A percentile compares a stretch with the other conserved stretches of the same genome.
Conservation (phyloP, 176 grass and related monocot genomes). For the Raddia guianensis region DNA sequence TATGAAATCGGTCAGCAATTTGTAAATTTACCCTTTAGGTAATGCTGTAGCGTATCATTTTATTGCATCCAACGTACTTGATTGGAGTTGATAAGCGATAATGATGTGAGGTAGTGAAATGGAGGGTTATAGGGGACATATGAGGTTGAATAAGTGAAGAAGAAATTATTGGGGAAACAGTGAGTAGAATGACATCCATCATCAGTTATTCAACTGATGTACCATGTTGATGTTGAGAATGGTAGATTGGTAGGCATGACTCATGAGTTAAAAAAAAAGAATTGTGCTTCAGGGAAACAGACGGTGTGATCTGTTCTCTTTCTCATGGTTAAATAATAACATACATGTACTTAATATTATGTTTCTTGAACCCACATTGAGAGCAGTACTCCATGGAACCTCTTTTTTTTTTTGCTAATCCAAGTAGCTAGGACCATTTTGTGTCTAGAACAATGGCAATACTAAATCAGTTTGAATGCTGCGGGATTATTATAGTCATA, state of each 20-base stretch:
- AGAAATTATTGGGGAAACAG: neutral
- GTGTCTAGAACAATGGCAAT: neutral
- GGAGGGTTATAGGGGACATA: neutral
- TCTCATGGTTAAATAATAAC: no score
- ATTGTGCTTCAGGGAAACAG: neutral
- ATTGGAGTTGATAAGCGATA: neutral
- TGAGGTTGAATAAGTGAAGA: neutral
- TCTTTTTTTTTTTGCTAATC: neutral
- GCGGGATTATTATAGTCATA: neutral
- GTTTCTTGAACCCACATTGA: neutral
- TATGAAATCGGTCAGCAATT: neutral
- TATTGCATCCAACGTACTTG: neutral
- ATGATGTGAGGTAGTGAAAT: neutral
- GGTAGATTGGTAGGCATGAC: neutral
- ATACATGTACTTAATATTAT: neutral
- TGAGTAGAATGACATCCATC: neutral
- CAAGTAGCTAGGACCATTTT: constrained; percentile 4
- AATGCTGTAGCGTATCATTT: neutral
- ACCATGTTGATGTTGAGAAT: neutral
- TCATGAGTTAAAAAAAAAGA: constrained; percentile 10
- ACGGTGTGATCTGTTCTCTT: neutral
- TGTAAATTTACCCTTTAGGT: neutral
- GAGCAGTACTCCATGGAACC: neutral
- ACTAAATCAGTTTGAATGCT: neutral
- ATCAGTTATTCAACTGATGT: neutral